Evolutionary conservation across 1,284 basidiomycete species (phyloP).

Genomic region (Anthracocystis walkeri): DNA sequence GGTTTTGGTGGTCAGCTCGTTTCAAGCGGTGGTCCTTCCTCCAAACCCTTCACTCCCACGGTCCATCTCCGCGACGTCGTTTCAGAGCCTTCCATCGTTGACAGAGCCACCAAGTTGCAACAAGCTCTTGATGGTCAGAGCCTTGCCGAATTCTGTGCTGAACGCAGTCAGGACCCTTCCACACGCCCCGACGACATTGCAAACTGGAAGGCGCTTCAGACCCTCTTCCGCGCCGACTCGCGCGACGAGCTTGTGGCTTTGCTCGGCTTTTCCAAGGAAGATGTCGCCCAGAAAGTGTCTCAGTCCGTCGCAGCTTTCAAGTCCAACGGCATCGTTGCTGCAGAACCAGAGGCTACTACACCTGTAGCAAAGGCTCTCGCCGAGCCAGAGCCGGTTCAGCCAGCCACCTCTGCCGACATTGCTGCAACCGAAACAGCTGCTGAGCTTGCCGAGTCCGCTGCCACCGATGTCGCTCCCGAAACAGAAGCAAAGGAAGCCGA

Average conservation of each 20-base stretch:
- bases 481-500: slow-evolving; percentile 70
- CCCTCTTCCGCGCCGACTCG: slow-evolving; percentile 88
- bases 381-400: slow-evolving; percentile 44
- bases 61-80: slow-evolving; percentile 71
- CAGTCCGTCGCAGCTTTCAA: slow-evolving; percentile 81
- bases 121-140: slow-evolving; percentile 75
- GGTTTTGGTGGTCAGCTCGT: slow-evolving; percentile 91
- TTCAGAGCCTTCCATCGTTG: slow-evolving; percentile 82
- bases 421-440: slow-evolving; percentile 73
- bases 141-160: slow-evolving; percentile 64
- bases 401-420: slow-evolving; percentile 71
- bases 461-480: slow-evolving; percentile 17
- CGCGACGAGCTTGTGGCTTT: slow-evolving; percentile 89
- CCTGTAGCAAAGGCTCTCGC: slow-evolving; percentile 67
- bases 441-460: slow-evolving; percentile 62
- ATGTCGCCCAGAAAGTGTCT: slow-evolving; percentile 82
- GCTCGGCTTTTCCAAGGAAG: slow-evolving; percentile 91
- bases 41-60: slow-evolving; percentile 68
- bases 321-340: slow-evolving; percentile 59
- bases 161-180: slow-evolving; percentile 56
- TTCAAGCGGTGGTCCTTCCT: slow-evolving; percentile 71
- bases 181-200: slow-evolving; percentile 71
- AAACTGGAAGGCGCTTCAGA: slow-evolving; percentile 86
- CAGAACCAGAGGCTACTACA: slow-evolving; percentile 12
- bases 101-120: slow-evolving; percentile 81